Evolutionary conservation across 169 alveolate genomes (phyloP).

Genomic region (Cryptosporidium viatorum): DNA sequence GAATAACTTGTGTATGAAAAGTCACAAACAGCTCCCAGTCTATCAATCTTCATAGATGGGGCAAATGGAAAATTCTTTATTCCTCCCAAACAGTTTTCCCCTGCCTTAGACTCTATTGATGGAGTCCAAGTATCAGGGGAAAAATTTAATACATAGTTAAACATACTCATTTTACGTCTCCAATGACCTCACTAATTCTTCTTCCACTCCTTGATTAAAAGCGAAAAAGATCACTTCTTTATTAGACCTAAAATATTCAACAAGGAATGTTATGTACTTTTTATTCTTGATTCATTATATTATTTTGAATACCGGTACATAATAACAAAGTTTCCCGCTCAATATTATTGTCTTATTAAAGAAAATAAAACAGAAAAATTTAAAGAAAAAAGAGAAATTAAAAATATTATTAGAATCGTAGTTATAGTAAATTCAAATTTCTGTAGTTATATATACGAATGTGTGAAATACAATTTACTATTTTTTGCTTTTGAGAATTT

Average conservation of each 20-base stretch:
- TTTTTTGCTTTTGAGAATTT: not conserved
- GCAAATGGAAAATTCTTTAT: constrained; percentile 85
- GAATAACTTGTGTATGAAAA: constrained; percentile 84
- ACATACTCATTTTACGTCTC: not conserved
- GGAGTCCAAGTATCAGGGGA: constrained; percentile 74
- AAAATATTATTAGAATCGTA: not conserved
- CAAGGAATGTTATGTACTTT: constrained; percentile 7
- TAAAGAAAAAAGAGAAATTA: not conserved
- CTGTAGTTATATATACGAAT: too few relatives aligned
- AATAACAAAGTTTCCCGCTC: not conserved
- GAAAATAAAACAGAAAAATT: not conserved
- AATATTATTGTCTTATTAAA: not conserved
- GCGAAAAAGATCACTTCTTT: not conserved
- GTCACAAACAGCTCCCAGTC: constrained; percentile 86
- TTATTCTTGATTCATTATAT: not conserved
- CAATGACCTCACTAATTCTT: not conserved
- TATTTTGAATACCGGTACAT: not conserved
- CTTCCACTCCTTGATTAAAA: constrained; percentile 21
- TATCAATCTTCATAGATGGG: constrained; percentile 85
- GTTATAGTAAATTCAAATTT: not conserved
- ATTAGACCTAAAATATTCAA: not conserved
- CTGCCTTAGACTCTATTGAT: constrained; percentile 52
- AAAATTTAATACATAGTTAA: constrained; percentile 22
- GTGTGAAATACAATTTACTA: not conserved
- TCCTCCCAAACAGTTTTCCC: constrained; percentile 80